Percentiles rank a stretch among this genome's conserved stretches.
Evolutionary conservation across 805 yeast species (phyloP).

Genomic region (Hanseniaspora nectarophila): DNA sequence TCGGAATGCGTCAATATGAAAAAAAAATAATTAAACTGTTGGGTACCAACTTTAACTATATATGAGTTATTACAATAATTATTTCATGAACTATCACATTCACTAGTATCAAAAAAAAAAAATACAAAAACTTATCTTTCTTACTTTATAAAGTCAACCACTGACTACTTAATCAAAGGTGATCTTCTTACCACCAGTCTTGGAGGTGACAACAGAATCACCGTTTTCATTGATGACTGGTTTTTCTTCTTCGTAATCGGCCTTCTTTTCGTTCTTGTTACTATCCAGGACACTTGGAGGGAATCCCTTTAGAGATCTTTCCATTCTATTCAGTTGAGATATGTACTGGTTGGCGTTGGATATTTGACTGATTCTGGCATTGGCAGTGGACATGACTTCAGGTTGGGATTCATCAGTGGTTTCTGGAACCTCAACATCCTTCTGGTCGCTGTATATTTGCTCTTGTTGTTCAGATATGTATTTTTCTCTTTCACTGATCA

Average conservation of each 20-base stretch:
- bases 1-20: no score
- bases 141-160: no score
- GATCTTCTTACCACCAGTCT: slow-evolving; percentile 26
- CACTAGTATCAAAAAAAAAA: no score
- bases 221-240: slow-evolving; percentile 14
- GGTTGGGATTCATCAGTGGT: slow-evolving; percentile 13
- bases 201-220: slow-evolving; percentile 17
- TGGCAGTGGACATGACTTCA: slow-evolving; percentile 17
- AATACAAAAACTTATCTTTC: no score
- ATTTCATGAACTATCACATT: no score
- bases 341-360: slow-evolving; percentile 23
- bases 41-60: no score
- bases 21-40: no score
- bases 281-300: slow-evolving; percentile 40
- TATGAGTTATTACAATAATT: no score
- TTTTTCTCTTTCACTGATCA: slow-evolving; percentile 14
- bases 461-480: slow-evolving; percentile 12
- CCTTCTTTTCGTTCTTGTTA: neutral
- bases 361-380: slow-evolving; percentile 24
- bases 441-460: slow-evolving; percentile 5
- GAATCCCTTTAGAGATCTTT: slow-evolving; percentile 66
- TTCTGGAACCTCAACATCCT: neutral
- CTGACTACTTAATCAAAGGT: slow-evolving; percentile 17
- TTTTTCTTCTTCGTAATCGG: slow-evolving; percentile 11
- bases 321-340: slow-evolving; percentile 59